Conservation (phyloP, 805 yeast species). For the Wickerhamomyces silvicola region DNA sequence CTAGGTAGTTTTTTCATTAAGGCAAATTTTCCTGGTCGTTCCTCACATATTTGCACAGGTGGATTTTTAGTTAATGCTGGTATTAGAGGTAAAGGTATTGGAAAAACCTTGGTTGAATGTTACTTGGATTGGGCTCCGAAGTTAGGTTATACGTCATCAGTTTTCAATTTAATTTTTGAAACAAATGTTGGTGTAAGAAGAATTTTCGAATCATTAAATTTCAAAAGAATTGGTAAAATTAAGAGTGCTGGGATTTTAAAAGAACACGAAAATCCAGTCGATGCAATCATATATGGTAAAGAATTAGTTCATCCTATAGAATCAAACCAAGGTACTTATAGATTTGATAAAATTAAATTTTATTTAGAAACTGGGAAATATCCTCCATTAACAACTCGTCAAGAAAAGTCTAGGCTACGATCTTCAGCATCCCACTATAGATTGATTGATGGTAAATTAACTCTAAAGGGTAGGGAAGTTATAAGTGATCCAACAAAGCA, state of each 20-base stretch:
- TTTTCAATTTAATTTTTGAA: constrained; percentile 83
- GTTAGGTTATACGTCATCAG: constrained; percentile 77
- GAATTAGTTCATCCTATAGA: constrained; percentile 50
- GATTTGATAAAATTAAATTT: constrained; percentile 67
- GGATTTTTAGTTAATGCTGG: constrained; percentile 88
- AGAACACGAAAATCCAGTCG: constrained; percentile 80
- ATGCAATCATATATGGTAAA: constrained; percentile 78
- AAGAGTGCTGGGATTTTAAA: constrained; percentile 86
- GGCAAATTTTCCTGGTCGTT: constrained; percentile 89
- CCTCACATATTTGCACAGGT: constrained; percentile 89
- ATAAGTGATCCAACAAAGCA: constrained; percentile 71
- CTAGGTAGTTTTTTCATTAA: constrained; percentile 80
- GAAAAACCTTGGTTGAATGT: constrained; percentile 76
- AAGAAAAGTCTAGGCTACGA: constrained; percentile 82
- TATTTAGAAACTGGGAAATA: constrained; percentile 81
- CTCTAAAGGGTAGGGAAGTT: constrained; percentile 79
- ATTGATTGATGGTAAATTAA: constrained; percentile 62
- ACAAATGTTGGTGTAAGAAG: constrained; percentile 78
- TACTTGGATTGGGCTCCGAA: constrained; percentile 87
- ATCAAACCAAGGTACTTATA: constrained; percentile 40
- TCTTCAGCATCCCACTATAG: constrained; percentile 74
- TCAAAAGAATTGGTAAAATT: constrained; percentile 71
- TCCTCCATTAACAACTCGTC: constrained; percentile 76
- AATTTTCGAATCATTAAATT: constrained; percentile 70
- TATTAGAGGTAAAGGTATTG: constrained; percentile 87